Evolutionary conservation across 805 yeast species (phyloP), one percentile per base, ranked within the genome.

Genomic region (Wickerhamiella cacticola): DNA sequence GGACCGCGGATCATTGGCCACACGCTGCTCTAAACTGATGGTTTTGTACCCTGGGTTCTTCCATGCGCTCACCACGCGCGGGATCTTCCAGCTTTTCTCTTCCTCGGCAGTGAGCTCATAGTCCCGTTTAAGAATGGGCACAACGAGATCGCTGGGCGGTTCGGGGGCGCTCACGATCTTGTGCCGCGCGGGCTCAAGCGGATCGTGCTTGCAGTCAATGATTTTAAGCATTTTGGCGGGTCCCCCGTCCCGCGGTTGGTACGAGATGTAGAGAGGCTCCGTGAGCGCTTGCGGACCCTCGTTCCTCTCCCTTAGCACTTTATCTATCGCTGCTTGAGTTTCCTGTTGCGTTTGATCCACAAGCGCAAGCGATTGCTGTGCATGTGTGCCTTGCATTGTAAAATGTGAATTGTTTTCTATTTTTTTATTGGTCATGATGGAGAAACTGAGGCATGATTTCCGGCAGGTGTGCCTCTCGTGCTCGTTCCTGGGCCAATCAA

Each of bases 31-130:
- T 35, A 88, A 63, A 0, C 82, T 78, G 40, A 88, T 79, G 0
- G 95, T 78, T 59, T 78, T 85, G 1, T 97, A 96, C 55, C 83
- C 82, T 15, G 88, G 84, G 62, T 92, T 92, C 63, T 87, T 88
- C 96, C 97, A 92, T 62, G 85, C 86, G 1, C 97, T 89, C 0
- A 89, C 75, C 1, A 94, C 85, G 0, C 95, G 79, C 0, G 97
- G 97, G 25, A 92, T 86, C 42, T 73, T 72, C 96, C 96, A 89
- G 52, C 75, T 72, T 23, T 74, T 76, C 53, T 78, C 82, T 46
- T 87, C 94, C 54, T 80, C 84, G 23, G 76, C 75, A 0, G 87
- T 74, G 16, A 81, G 61, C 56, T 72, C 67, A 19, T 63, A 49
- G 3, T 75, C 76, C 5, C 77, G 70, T n/a, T 73, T 68, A 23